Evolutionary conservation across 768 basidiomycete species (phyloP), one percentile per base, ranked within the genome.

Genomic region (Mycena capillaripes): DNA sequence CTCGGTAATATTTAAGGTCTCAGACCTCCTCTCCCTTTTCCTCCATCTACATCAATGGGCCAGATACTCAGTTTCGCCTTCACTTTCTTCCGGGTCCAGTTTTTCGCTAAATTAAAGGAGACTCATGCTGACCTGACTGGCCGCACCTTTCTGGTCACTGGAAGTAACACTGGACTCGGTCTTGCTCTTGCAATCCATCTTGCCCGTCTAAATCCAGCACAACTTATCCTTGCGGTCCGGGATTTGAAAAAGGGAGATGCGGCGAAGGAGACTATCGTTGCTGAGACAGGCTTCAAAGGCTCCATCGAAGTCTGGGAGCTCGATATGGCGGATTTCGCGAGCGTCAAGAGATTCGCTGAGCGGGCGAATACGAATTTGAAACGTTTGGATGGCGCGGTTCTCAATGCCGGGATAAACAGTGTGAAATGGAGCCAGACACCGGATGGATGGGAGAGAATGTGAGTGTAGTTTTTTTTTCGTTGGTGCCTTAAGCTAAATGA

Each of bases 81-180:
- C 66, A 61, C 17, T 7, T 62, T 58, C 23, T 21, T 72, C 8
- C 52, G 48, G 21, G 66, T 46, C 44, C 71, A 72, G 19, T 27
- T 72, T 16, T 72, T 72, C 12, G 21, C 50, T 4, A 55, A 52
- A 14, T 21, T 72, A 10, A 16, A 29, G 34, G 44, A 53, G n/a
- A 72, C 66, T 6, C 10, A 60, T 8, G 64, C 58, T 55, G 82
- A 85, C 68, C 72, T 84, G 66, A 77, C 78, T 0, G 79, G 81
- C 27, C 83, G 82, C 78, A 83, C 84, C 32, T 73, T 80, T 34
- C 76, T 84, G 55, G 81, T 84, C 25, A 81, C 82, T 23, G 85
- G 85, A 4, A 81, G 81, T 12, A 86, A 84, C 61, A 74, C 80
- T 2, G 85, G 79, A 3, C 79, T 88, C 27, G 87, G 86, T 8